phyloP scores from a whole-genome alignment of 495 filamentous ascomycete species.

The Daldinia vernicosa region DNA sequence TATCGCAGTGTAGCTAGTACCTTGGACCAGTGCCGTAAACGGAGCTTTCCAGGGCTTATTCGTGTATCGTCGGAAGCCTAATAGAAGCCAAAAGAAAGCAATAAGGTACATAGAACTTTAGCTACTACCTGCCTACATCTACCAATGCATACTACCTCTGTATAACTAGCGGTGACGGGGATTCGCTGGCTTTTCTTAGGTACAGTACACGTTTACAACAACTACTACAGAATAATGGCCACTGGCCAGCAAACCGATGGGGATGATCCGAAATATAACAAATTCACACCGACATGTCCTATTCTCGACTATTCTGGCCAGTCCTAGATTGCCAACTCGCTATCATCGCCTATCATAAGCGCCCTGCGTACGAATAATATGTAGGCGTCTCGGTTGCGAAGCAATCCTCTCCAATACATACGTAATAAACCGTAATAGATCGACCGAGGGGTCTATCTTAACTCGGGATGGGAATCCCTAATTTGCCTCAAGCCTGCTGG shows the following conservation, averaged over 20 bases:
- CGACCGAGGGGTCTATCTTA: slow-evolving; percentile 12
- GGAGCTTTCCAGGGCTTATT: slow-evolving; percentile 25
- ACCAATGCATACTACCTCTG: neutral
- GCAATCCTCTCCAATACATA: slow-evolving; percentile 29
- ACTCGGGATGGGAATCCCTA: slow-evolving; percentile 1
- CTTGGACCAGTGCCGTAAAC: slow-evolving; percentile 23
- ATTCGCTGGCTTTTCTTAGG: slow-evolving; percentile 6
- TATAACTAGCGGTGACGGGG: slow-evolving; percentile 40
- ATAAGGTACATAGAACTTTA: slow-evolving; percentile 12
- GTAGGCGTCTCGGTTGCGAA: neutral
- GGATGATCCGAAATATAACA: slow-evolving; percentile 11
- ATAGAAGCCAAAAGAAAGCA: slow-evolving; percentile 26
- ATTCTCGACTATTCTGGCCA: slow-evolving; percentile 11
- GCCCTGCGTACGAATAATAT: slow-evolving; percentile 7
- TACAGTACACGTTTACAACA: slow-evolving; percentile 9
- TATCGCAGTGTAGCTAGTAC: slow-evolving; percentile 28
- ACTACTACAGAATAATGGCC: slow-evolving; percentile 9
- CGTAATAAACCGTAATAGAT: slow-evolving; percentile 30
- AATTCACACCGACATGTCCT: slow-evolving; percentile 29
- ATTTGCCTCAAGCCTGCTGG: slow-evolving; percentile 12
- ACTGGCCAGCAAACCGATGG: slow-evolving; percentile 12
- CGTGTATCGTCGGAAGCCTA: slow-evolving; percentile 29
- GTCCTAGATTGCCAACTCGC: slow-evolving; percentile 8
- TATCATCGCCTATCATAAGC: slow-evolving; percentile 8
- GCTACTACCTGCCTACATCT: slow-evolving; percentile 1